Evolutionary conservation across 257 asterid species (phyloP).

Genomic region (Fraxinus pennsylvanica): DNA sequence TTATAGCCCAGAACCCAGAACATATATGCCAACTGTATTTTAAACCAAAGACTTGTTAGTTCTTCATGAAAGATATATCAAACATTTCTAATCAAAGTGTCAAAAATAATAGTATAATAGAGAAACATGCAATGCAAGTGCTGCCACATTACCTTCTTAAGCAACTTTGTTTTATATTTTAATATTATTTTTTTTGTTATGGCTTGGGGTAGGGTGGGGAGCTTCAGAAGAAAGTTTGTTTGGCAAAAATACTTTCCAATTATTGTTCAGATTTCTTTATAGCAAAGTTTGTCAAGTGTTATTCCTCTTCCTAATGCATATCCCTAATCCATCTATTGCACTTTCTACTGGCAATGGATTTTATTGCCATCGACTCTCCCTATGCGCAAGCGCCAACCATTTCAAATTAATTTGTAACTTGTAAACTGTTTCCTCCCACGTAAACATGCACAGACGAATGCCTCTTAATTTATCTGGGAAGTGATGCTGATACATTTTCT

Average conservation of each 20-base stretch:
- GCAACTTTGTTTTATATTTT: neutral
- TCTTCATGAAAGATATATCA: neutral
- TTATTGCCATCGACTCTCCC: neutral
- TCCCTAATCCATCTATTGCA: neutral
- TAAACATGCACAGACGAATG: neutral
- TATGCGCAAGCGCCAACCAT: neutral
- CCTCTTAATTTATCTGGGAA: neutral
- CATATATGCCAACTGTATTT: slow-evolving; percentile 89
- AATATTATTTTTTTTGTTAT: neutral
- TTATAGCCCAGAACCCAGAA: slow-evolving; percentile 86
- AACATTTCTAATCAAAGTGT: slow-evolving; percentile 16
- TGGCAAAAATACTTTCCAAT: neutral
- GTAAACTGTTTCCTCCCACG: neutral
- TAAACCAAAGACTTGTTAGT: slow-evolving; percentile 14
- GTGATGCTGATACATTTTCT: neutral
- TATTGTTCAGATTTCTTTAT: neutral
- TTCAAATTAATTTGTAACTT: neutral
- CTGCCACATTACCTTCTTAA: neutral
- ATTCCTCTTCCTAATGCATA: neutral
- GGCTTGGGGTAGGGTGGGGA: neutral
- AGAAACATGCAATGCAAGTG: neutral
- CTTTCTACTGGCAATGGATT: neutral
- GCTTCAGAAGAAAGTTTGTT: neutral
- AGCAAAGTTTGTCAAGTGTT: neutral
- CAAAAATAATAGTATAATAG: neutral